These are phyloP conservation scores for Cyclotella sp. DNA, from an alignment of 108 stramenopile genomes.

Conservation along the genomic window DNA sequence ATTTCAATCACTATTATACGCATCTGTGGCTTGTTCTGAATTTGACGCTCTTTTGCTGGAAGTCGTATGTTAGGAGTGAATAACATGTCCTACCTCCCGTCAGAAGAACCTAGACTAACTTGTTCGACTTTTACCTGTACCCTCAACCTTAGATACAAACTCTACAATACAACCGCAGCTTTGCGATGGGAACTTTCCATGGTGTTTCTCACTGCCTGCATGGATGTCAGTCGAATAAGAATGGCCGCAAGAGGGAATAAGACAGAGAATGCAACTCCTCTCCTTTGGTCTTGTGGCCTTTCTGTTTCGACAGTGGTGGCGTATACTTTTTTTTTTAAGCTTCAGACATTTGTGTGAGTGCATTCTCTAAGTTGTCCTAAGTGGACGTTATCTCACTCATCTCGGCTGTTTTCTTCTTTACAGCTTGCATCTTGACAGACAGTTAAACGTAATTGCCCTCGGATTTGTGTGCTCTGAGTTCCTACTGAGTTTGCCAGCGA, in stretches of 20 bases:
- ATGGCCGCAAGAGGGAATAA: conserved; percentile 74
- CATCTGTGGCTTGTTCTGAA: conserved; percentile 55
- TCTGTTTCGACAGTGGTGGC: conserved; percentile 55
- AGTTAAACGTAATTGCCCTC: conserved; percentile 56
- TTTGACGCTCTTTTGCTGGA: conserved; percentile 59
- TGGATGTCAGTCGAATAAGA: conserved; percentile 56
- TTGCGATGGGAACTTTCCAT: conserved; percentile 56
- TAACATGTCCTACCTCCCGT: background rate
- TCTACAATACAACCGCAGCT: conserved; percentile 37
- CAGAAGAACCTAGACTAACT: background rate
- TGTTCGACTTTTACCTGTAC: background rate
- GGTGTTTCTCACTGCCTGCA: conserved; percentile 54
- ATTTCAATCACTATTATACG: conserved; percentile 66
- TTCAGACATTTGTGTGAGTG: conserved; percentile 68
- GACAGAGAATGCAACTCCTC: conserved; percentile 63
- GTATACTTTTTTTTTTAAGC: conserved; percentile 60
- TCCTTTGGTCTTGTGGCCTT: conserved; percentile 60
- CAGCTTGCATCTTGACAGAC: conserved; percentile 59
- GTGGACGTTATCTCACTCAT: background rate
- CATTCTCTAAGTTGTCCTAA: background rate
- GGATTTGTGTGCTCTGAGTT: conserved; percentile 51
- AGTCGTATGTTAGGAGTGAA: conserved; percentile 38
- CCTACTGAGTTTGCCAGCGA: conserved; percentile 27
- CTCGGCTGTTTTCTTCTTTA: background rate
- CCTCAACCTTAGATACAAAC: conserved; percentile 26